Evolutionary conservation across 2,329 filamentous ascomycete species (phyloP).

Genomic region (Tolypocladium ophioglossoides): DNA sequence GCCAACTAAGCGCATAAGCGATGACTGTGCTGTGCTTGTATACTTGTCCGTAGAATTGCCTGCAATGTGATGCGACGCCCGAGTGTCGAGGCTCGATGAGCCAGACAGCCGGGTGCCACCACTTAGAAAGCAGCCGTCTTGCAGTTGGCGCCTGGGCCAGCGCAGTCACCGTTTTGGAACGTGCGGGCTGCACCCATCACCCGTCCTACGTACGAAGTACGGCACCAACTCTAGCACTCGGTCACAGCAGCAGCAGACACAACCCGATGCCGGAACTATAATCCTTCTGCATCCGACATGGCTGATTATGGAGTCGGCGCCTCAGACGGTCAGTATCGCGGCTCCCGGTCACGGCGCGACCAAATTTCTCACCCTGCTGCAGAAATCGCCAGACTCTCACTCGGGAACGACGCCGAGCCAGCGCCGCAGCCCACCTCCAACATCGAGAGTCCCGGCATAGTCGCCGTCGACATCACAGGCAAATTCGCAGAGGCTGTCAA

Average conservation of each 20-base stretch:
- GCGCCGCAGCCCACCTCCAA: constrained; percentile 26
- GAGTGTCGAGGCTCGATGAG: background rate
- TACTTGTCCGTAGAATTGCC: background rate
- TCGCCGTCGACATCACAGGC: constrained; percentile 47
- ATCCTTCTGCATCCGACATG: constrained; percentile 13
- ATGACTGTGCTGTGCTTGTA: background rate
- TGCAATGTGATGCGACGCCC: background rate
- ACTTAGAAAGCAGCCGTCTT: background rate
- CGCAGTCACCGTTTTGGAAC: background rate
- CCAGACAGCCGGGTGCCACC: background rate
- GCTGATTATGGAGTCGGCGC: constrained; percentile 23
- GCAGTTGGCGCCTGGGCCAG: background rate
- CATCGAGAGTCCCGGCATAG: constrained; percentile 36
- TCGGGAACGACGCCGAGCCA: constrained; percentile 21
- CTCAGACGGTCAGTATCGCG: constrained; percentile 20
- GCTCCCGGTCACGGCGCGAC: too few relatives aligned
- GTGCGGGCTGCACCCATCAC: background rate
- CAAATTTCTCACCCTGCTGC: constrained; percentile 14
- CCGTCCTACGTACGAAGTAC: background rate
- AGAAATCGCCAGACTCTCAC: constrained; percentile 32
- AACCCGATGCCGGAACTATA: constrained; percentile 3
- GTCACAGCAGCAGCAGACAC: background rate
- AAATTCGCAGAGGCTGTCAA: constrained; percentile 42
- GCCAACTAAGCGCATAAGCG: background rate
- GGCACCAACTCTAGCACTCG: background rate